Conservation (phyloP, 768 basidiomycete species). For the Mrakia hoshinonis region DNA sequence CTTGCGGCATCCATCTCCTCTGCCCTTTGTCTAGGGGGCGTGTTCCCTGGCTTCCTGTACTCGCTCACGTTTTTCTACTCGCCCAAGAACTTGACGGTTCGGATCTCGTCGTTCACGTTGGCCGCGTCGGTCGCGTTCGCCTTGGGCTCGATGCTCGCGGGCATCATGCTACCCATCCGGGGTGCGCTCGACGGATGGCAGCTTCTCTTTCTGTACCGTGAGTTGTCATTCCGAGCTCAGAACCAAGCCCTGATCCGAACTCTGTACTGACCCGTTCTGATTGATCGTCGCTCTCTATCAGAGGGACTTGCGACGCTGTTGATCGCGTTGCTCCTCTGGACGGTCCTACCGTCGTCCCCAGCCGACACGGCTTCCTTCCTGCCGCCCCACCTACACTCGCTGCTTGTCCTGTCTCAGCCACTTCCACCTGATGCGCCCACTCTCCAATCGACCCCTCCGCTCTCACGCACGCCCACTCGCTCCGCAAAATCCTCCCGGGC, state of each 20-base stretch:
- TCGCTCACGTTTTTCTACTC: conserved; percentile 27
- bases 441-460: background rate
- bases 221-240: background rate
- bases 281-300: background rate
- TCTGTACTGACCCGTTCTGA: background rate
- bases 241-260: background rate
- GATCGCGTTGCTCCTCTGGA: conserved; percentile 5
- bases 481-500: background rate
- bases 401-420: background rate
- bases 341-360: background rate
- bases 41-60: conserved; percentile 26
- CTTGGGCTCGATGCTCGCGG: conserved; percentile 11
- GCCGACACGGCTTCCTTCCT: background rate
- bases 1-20: background rate
- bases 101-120: conserved; percentile 25
- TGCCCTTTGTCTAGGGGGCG: conserved; percentile 9
- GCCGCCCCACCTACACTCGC: conserved; percentile 1
- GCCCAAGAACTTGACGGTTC: conserved; percentile 2
- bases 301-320: background rate
- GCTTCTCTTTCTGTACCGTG: conserved; percentile 18
- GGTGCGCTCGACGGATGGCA: conserved; percentile 16
- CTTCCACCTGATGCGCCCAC: background rate
- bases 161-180: conserved; percentile 11
- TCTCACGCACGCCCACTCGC: too few relatives aligned
- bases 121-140: conserved; percentile 27